A percentile compares a stretch with the other conserved stretches of the same genome.
phyloP scores from a whole-genome alignment of 108 stramenopile genomes.

The Skeletonema tropicum region DNA sequence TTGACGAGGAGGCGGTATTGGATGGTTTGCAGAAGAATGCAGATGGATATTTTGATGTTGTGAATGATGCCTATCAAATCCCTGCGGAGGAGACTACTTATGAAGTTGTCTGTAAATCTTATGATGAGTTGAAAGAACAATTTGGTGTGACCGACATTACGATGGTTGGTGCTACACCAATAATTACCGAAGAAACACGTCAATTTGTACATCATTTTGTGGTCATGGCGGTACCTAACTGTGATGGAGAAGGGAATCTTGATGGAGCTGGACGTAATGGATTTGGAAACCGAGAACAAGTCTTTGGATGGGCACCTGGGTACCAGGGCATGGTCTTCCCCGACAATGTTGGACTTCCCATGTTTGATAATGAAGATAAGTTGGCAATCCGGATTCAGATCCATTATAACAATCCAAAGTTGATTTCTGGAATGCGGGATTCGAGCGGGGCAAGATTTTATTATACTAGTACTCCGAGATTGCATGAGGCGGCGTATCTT shows the following conservation, averaged over 20 bases:
- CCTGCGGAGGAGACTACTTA: constrained; percentile 49
- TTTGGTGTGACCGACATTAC: constrained; percentile 13
- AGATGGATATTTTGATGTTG: constrained; percentile 49
- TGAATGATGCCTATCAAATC: constrained; percentile 31
- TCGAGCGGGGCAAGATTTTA: constrained; percentile 60
- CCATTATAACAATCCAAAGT: constrained; percentile 62
- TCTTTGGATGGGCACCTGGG: constrained; percentile 63
- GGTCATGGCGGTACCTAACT: constrained; percentile 7
- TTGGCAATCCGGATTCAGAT: constrained; percentile 24
- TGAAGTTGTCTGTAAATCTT: constrained; percentile 41
- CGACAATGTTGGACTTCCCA: constrained; percentile 46
- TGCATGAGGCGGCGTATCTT: constrained; percentile 11
- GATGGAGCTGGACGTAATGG: constrained; percentile 21
- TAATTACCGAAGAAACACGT: constrained; percentile 12
- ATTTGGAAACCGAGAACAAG: neutral
- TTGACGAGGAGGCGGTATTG: constrained; percentile 26
- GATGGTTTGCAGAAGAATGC: constrained; percentile 16
- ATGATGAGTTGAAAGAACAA: constrained; percentile 35
- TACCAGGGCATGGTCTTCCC: constrained; percentile 37
- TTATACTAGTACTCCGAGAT: constrained; percentile 37
- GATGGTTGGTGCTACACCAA: constrained; percentile 11
- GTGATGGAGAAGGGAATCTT: constrained; percentile 15
- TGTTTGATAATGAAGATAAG: constrained; percentile 40
- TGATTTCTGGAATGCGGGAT: constrained; percentile 33
- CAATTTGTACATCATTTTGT: constrained; percentile 52